phyloP scores from a whole-genome alignment of 2,329 filamentous ascomycete species.

The Microascus cirrosus region DNA sequence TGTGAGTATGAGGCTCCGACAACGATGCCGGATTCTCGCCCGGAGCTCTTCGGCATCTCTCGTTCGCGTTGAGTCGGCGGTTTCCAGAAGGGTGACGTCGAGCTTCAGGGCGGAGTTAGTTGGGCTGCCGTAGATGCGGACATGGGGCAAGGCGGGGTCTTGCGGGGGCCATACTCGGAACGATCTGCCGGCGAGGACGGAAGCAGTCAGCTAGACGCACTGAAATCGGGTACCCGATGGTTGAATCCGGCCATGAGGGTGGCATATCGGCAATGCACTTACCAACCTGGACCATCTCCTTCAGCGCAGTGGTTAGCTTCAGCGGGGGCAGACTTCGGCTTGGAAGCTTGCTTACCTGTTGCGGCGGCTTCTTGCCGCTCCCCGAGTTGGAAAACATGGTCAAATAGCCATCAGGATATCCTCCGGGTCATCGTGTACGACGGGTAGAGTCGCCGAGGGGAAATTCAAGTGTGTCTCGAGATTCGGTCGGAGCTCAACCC shows the following conservation, averaged over 20 bases:
- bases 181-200: constrained; percentile 32
- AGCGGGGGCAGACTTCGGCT: constrained; percentile 2
- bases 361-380: constrained; percentile 57
- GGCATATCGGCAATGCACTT: constrained; percentile 22
- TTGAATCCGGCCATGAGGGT: background rate
- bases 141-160: background rate
- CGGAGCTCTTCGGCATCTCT: constrained; percentile 38
- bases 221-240: background rate
- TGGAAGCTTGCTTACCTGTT: constrained; percentile 48
- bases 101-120: constrained; percentile 38
- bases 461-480: background rate
- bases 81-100: constrained; percentile 82
- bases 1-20: constrained; percentile 95
- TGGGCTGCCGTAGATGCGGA: background rate
- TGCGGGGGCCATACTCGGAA: constrained; percentile 42
- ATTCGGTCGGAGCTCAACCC: background rate
- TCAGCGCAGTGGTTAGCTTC: background rate
- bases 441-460: background rate
- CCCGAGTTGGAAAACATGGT: constrained; percentile 56
- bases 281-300: constrained; percentile 99
- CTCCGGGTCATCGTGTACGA: background rate
- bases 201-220: background rate
- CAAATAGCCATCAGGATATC: constrained; percentile 7
- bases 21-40: constrained; percentile 59
- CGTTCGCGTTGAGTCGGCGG: constrained; percentile 32